Evolutionary conservation across 2,329 filamentous ascomycete genomes (phyloP), one percentile per base, ranked within the genome.

Genomic region (Nannizzia gypsea): DNA sequence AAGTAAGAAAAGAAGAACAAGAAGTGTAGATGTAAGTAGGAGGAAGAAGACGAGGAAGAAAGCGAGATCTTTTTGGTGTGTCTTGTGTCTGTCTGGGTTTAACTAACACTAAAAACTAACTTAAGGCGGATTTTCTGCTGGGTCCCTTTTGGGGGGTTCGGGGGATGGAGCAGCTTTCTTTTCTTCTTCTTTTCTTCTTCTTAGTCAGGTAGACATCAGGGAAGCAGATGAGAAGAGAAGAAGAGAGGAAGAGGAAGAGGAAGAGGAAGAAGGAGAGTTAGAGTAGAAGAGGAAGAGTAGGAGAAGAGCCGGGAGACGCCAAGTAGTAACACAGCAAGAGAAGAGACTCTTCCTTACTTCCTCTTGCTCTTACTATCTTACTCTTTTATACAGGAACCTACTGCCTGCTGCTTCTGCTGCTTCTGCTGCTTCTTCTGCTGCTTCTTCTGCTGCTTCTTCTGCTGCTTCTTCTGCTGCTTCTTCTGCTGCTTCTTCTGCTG

Each of bases 211-310:
- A 36, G 54, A 36, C 50, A 40, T 26, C 57, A 60, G 60, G 56
- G 60, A 34, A 42, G n/a, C 9, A 4, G 50, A 28, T 40, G 52
- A 61, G 52, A 54, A 56, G 65, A 62, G 60, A 57, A 56, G 59
- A 60, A 62, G 61, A 48, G n/a, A n/a, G n/a, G n/a, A n/a, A 59
- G 60, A 61, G 59, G 56, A 59, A 59, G 57, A 63, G 48, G 42
- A 55, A 61, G 52, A 54, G 57, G 65, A 63, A 62, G 60, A 57
- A 56, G 59, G 60, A 62, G 61, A 58, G 50, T 56, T 50, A 48
- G n/a, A n/a, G n/a, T n/a, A n/a, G n/a, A n/a, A n/a, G n/a, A 59
- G 52, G 28, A 55, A 56, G 8, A 54, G 56, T 52, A 55, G 56
- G 55, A 57, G 24, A 57, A 58, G 61, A 59, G 48, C 44, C 22